Evolutionary conservation across 352 stramenopile genomes (phyloP).

Genomic region (Pythium folliculosum): DNA sequence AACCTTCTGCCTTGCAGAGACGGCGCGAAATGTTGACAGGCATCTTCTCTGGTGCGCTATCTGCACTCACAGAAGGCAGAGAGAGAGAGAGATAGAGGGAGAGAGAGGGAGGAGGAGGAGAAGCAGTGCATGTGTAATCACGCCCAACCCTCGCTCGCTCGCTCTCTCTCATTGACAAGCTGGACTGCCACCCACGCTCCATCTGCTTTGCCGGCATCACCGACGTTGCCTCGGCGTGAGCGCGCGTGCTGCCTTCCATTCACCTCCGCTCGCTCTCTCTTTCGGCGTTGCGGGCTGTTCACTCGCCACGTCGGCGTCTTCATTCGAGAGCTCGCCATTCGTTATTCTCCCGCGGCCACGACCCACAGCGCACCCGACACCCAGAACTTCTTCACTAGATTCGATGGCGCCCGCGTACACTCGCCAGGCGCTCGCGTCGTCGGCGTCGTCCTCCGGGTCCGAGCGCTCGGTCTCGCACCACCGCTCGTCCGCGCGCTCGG

Average conservation of each 20-base stretch:
- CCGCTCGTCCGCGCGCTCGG: conserved; percentile 13
- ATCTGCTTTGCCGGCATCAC: conserved; percentile 7
- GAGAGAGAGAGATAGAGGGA: background rate
- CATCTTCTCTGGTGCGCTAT: background rate
- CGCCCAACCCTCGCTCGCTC: background rate
- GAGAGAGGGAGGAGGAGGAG: background rate
- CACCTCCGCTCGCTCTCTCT: conserved; percentile 14
- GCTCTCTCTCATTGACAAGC: conserved; percentile 2
- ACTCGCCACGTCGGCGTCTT: background rate
- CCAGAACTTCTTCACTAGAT: background rate
- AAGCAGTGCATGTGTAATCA: background rate
- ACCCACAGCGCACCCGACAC: too few species aligned
- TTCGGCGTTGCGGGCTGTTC: background rate
- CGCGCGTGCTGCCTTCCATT: conserved; percentile 13
- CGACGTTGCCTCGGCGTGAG: background rate
- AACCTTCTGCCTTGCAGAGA: conserved; percentile 1
- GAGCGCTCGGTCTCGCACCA: conserved; percentile 15
- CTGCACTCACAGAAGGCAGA: background rate
- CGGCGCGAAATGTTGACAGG: conserved; percentile 3
- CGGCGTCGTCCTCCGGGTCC: conserved; percentile 17
- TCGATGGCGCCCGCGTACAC: conserved; percentile 15
- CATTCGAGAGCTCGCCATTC: background rate
- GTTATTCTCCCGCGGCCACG: conserved; percentile 7
- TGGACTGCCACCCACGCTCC: background rate
- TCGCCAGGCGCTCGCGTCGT: conserved; percentile 7